phyloP scores from a whole-genome alignment of 2,329 filamentous ascomycete species.

The Juglanconis oblonga region DNA sequence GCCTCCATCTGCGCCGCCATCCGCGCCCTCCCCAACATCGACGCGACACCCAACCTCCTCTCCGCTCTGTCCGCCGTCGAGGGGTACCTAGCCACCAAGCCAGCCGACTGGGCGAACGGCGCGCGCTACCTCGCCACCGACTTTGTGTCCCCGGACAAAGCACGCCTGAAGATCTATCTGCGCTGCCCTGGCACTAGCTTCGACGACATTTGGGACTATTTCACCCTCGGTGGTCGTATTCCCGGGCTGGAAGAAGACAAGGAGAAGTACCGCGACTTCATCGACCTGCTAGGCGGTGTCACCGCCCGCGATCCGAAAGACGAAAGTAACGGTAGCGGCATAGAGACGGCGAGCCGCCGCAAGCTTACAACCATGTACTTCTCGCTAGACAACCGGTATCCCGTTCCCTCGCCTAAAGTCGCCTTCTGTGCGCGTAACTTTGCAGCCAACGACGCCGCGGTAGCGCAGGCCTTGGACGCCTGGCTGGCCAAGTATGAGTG shows the following conservation, averaged over 20 bases:
- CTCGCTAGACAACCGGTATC: neutral
- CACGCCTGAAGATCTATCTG: slow-evolving; percentile 10
- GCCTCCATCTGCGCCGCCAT: slow-evolving; percentile 1
- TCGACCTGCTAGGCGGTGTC: neutral
- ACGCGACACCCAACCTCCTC: slow-evolving; percentile 4
- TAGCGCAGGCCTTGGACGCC: slow-evolving; percentile 3
- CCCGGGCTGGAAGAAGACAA: slow-evolving; percentile 2
- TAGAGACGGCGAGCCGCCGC: no score
- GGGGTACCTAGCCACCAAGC: neutral
- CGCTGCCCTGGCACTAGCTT: neutral
- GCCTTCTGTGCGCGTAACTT: no score
- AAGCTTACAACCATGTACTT: slow-evolving; percentile 1
- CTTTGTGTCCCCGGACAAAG: slow-evolving; percentile 1
- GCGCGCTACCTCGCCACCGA: neutral
- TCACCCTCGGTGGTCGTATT: slow-evolving; percentile 6
- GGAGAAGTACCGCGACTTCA: slow-evolving; percentile 2
- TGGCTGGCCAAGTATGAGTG: slow-evolving; percentile 8
- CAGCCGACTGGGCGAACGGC: neutral
- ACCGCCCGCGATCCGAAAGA: neutral
- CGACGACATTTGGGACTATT: slow-evolving; percentile 12
- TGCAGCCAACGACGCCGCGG: neutral
- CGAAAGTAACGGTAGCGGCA: no score
- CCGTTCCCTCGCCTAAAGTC: no score
- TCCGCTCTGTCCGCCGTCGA: neutral
- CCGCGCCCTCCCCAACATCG: slow-evolving; percentile 3